These are phyloP conservation scores for Punica granatum DNA, from an alignment of 345 rosid species.

Conservation along the genomic window DNA sequence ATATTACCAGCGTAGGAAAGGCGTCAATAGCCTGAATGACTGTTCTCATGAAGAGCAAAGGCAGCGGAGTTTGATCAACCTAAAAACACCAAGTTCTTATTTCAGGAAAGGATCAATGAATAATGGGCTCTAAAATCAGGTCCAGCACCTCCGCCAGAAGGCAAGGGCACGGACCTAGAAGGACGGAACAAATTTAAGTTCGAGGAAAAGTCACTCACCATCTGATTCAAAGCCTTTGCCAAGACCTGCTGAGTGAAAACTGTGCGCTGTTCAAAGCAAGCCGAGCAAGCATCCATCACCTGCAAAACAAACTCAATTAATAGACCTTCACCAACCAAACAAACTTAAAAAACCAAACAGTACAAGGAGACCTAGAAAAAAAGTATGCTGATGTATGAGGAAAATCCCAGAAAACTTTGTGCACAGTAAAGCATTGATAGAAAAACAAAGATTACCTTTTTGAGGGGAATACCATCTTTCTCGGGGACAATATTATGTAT, in stretches of 20 bases:
- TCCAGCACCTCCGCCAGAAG: neutral
- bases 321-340: neutral
- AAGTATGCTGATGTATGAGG: neutral
- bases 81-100: slow-evolving; percentile 29
- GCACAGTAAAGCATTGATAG: neutral
- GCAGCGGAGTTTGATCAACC: slow-evolving; percentile 90
- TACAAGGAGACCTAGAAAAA: neutral
- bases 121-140: neutral
- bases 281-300: slow-evolving; percentile 91
- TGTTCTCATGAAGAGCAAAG: slow-evolving; percentile 95
- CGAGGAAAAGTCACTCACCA: slow-evolving; percentile 35
- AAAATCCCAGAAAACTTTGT: neutral
- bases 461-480: slow-evolving; percentile 74
- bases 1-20: slow-evolving; percentile 77
- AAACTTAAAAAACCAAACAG: neutral
- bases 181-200: neutral
- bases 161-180: neutral
- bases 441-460: slow-evolving; percentile 45
- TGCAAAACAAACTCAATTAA: slow-evolving; percentile 26
- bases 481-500: slow-evolving; percentile 86
- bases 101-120: neutral
- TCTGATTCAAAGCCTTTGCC: slow-evolving; percentile 88
- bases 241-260: slow-evolving; percentile 94
- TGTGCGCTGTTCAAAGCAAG: slow-evolving; percentile 96
- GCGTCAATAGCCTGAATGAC: slow-evolving; percentile 98